A percentile compares a stretch with the other conserved stretches of the same genome.
Conservation (phyloP, 225 moss, liverwort and hornwort species). For the Takakia lepidozioides region DNA sequence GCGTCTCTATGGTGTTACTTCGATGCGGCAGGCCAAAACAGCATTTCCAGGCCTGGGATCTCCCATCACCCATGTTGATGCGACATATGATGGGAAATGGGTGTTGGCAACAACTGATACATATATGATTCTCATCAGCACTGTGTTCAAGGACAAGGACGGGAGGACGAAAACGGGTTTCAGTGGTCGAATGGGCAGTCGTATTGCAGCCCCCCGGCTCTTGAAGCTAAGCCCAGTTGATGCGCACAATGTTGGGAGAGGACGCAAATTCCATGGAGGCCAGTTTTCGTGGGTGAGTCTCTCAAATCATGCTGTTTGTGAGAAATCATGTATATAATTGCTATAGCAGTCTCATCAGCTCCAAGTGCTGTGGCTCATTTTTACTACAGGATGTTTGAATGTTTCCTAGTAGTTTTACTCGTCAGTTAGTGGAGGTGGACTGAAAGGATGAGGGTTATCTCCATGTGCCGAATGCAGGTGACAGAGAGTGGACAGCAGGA, state of each 20-base stretch:
- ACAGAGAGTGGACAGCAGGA: slow-evolving; percentile 90
- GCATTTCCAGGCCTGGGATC: slow-evolving; percentile 61
- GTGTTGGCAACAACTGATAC: slow-evolving; percentile 57
- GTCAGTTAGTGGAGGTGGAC: no score
- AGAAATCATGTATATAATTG: no score
- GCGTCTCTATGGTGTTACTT: slow-evolving; percentile 46
- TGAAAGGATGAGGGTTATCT: no score
- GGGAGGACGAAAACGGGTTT: slow-evolving; percentile 50
- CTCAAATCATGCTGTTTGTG: neutral
- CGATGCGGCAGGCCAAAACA: slow-evolving; percentile 67
- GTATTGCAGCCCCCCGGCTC: slow-evolving; percentile 51
- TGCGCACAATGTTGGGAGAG: slow-evolving; percentile 49
- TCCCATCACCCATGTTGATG: slow-evolving; percentile 64
- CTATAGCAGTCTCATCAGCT: no score
- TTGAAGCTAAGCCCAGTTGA: slow-evolving; percentile 53
- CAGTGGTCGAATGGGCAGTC: slow-evolving; percentile 47
- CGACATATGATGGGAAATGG: slow-evolving; percentile 68
- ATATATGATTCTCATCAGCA: slow-evolving; percentile 63
- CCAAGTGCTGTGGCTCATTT: no score
- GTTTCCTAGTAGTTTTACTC: no score
- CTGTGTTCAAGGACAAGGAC: slow-evolving; percentile 57
- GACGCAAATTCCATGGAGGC: slow-evolving; percentile 57
- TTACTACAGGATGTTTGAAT: no score
- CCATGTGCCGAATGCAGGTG: slow-evolving; percentile 46
- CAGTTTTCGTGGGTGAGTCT: slow-evolving; percentile 54